Percentiles rank a stretch among this genome's conserved stretches.
Evolutionary conservation across 1,284 basidiomycete genomes (phyloP).

Genomic region (Malassezia sympodialis): DNA sequence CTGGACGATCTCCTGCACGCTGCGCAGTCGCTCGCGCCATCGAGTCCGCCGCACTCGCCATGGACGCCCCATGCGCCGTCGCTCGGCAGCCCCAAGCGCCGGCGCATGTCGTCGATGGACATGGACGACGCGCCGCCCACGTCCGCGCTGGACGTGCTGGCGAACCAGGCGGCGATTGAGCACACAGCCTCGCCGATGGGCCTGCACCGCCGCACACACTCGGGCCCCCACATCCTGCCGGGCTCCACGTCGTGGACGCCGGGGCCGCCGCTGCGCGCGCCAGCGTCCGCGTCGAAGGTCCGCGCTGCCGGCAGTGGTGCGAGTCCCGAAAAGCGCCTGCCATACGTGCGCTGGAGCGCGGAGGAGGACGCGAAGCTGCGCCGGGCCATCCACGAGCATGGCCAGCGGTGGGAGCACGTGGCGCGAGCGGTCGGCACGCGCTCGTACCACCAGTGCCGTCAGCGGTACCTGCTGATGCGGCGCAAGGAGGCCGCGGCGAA

Average conservation of each 20-base stretch:
- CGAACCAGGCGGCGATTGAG: conserved; percentile 44
- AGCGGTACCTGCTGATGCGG: conserved; percentile 46
- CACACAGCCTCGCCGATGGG: conserved; percentile 18
- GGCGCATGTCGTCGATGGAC: conserved; percentile 28
- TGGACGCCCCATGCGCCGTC: conserved; percentile 9
- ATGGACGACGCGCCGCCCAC: conserved; percentile 19
- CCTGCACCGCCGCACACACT: conserved; percentile 4
- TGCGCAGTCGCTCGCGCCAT: conserved; percentile 34
- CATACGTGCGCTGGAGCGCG: conserved; percentile 44
- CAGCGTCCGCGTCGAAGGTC: conserved; percentile 6
- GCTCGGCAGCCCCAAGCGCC: conserved; percentile 41
- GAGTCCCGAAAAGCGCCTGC: conserved; percentile 44
- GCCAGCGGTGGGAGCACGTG: conserved; percentile 47
- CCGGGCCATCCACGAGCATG: conserved; percentile 42
- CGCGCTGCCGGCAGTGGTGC: conserved; percentile 27
- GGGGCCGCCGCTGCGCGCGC: neutral
- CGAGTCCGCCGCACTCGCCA: neutral
- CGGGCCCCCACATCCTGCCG: neutral
- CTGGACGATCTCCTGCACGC: conserved; percentile 47
- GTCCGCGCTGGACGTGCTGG: conserved; percentile 42
- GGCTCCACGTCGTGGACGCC: neutral
- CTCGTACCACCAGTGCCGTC: conserved; percentile 47
- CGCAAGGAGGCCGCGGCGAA: conserved; percentile 40
- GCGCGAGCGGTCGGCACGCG: conserved; percentile 44
- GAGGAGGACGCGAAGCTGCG: conserved; percentile 45